Evolutionary conservation across 225 moss, liverwort and hornwort species (phyloP).

Genomic region (Polytrichum formosum): DNA sequence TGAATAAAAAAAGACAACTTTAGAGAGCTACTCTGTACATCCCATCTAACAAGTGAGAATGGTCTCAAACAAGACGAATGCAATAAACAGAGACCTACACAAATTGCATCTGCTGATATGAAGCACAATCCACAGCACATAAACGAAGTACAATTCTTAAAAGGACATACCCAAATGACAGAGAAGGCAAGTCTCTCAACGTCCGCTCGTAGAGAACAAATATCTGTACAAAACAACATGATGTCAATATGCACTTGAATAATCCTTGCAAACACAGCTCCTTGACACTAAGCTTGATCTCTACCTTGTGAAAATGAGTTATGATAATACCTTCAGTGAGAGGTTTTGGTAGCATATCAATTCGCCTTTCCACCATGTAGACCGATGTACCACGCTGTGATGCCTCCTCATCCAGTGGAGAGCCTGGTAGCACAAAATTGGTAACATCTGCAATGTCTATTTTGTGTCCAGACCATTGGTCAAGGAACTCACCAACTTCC

Average conservation of each 20-base stretch:
- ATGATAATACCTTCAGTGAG: constrained; percentile 82
- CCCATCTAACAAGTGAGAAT: background rate
- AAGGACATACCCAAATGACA: constrained; percentile 78
- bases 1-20: constrained; percentile 16
- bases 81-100: background rate
- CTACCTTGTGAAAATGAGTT: background rate
- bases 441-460: constrained; percentile 99
- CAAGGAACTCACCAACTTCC: constrained; percentile 29
- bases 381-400: constrained; percentile 96
- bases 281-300: background rate
- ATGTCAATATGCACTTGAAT: background rate
- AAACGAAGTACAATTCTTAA: constrained; percentile 7
- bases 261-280: background rate
- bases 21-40: background rate
- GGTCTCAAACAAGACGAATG: background rate
- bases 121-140: too few relatives aligned
- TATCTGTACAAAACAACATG: constrained; percentile 54
- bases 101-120: background rate
- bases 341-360: constrained; percentile 98
- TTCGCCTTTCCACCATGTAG: constrained; percentile 96
- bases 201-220: constrained; percentile 95
- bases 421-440: constrained; percentile 90
- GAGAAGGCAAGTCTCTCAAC: constrained; percentile 95
- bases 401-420: constrained; percentile 89
- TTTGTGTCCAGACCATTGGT: constrained; percentile 30